Evolutionary conservation across 2,329 filamentous ascomycete species (phyloP), one percentile per base, ranked within the genome.

Genomic region (Zymoseptoria pseudotritici): DNA sequence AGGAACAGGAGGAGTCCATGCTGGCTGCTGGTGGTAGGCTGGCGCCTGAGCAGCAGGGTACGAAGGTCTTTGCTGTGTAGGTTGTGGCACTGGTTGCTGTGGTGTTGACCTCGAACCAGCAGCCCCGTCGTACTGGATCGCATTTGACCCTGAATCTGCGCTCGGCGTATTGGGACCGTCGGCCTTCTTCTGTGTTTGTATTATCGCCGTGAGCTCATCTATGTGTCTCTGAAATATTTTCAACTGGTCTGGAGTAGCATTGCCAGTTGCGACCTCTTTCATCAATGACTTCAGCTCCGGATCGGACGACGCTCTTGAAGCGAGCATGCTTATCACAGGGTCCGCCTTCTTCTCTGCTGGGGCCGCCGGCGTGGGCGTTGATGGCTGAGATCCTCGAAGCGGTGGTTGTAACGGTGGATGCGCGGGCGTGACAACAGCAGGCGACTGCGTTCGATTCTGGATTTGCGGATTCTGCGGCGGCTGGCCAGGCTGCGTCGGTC

Each of bases 191-290:
- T 78, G 74, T 56, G 71, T 73, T 51, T 74, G 71, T 19, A 81
- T 70, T 53, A 78, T 74, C n/a, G 69, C 70, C 2, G 87, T 91
- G 59, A 94, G 82, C 70, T 91, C 86, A 68, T 91, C 88, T 63
- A 94, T 94, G 50, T 94, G 89, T 54, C 81, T 82, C 71, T 94
- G 90, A 66, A 94, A 94, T 63, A 86, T 83, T 53, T 85, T 84
- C 11, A 94, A 76, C 71, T 94, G 88, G 13, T 85, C 82, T 46
- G 84, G 82, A 11, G 83, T 85, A 0, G 90, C 90, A 65, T 87
- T 82, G 1, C 89, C 89, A 26, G 86, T 85, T 0, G 90, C 90
- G 0, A 94, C 90, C 57, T 89, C 84, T 72, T 90, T 90, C 90
- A 94, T 94, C 0, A 94, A 78, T 42, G 88, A 85, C 59, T 91